Evolutionary conservation across 1,284 basidiomycete species (phyloP), one percentile per base, ranked within the genome.

Genomic region (Fomitopsis pinicola): DNA sequence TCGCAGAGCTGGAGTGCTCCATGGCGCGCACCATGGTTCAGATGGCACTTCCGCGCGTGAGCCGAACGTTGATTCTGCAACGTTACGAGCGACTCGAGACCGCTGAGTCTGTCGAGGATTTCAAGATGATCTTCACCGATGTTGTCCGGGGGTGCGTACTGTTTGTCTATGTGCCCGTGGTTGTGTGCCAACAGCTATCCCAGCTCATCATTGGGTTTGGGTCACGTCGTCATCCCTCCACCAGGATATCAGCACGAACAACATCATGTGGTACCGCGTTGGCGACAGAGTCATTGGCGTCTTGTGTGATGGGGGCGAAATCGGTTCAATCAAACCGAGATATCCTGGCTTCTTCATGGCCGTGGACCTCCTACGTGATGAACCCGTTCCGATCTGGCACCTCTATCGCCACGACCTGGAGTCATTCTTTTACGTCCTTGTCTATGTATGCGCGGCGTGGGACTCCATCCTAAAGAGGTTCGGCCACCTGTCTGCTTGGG

Each of bases 201-300:
- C 54, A 65, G 66, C 46, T 3, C 64, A 66, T 35, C 30, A 59
- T 14, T 63, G 59, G 52, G 53, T 60, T 1, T 65, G 36, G 19
- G 38, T 59, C 28, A 46, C 38, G 6, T 57, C 55, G 14, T 44
- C 22, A 1, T 46, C 62, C 33, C 58, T 65, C 26, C 71, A 75
- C 60, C 64, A 68, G 14, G 72, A 75, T 55, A 57, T 74, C 45
- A 73, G 69, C 57, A 67, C 65, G 19, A 65, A 57, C 40, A 75
- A 73, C 59, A 60, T 75, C 28, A 75, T 75, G 72, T 65, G 67
- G 48, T 60, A 66, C 35, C 56, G 57, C 9, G 36, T 40, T 36
- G 42, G 42, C 1, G 58, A 55, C 5, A 14, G 55, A 6, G 59
- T 64, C 8, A 55, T 57, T 4, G 71, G 73, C 1, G 60, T 75